Base-by-base conservation (phyloP, 176 grass and related monocot species). In the Oryza longistaminata region DNA sequence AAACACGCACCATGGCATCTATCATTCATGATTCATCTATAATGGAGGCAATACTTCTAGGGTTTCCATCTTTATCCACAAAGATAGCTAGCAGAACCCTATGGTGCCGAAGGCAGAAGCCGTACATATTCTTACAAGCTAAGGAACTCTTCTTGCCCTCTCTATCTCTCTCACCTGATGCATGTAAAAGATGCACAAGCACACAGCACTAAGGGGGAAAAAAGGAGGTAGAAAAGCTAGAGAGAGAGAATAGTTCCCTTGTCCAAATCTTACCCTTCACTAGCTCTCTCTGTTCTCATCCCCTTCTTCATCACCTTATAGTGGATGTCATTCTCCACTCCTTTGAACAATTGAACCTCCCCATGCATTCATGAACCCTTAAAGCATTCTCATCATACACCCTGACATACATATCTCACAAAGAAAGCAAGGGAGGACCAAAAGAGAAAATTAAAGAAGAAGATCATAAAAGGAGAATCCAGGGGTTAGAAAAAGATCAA, bases 301-400 rank as follows among this genome's bases (percentile, higher is more conserved):
- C 22, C 10, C 40, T 58, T 44, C 71, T 50, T 34, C 68, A 52
- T 34, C 68, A 52, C 33, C 46, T 10, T 66, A 45, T 68, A 77
- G 60, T 81, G 79, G 85, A 82, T 82, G 60, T 87, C 70, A 87
- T 75, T 87, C 62, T 82, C 86, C 73, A 74, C 24, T 48, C 45
- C 66, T 77, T 44, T 72, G 24, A 31, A 31, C 29, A 31, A 31
- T 31, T 31, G 29, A 35, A 34, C 62, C 79, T n/a, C 66, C 74
- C 70, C n/a, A 67, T 81, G 48, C 16, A 76, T 76, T 22, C 66
- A 55, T 66, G 44, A 46, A 39, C 82, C 45, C 71, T 74, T 74
- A 74, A 74, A 74, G 71, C 44, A 74, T 46, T 25, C 44, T 25
- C 44, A 29, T 46, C 71, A 7, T 50, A 11, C 27, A 31, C 64